Base-by-base conservation (phyloP, 257 asterid genomes). In the Primulina eburnea region DNA sequence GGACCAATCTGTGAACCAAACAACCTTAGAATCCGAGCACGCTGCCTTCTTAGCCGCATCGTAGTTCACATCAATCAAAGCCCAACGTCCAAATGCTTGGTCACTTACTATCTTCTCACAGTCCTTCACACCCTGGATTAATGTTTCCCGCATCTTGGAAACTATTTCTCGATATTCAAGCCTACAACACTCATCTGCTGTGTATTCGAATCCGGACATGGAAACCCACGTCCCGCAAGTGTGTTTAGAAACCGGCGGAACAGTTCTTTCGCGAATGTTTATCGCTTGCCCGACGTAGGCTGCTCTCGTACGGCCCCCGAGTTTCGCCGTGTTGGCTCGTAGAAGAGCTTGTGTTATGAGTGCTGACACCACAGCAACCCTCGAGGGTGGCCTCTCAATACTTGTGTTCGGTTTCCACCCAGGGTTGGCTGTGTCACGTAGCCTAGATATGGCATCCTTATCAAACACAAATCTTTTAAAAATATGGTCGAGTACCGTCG, bases 1-100 rank as follows among this genome's bases (percentile, higher is more conserved):
- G 57, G 82, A 80, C 82, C 82, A 77, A 53, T 76, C 80, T 14
- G 65, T 80, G 2, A 70, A 53, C n/a, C 35, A 14, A 8, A 67
- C 65, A 1, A 20, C 33, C n/a, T 55, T 73, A 6, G 3, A 52
- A 61, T 80, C 77, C 30, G 7, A 28, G 8, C 43, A 17, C 0
- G 2, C 6, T 8, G 62, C 34, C 33, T 75, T 75, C 43, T 69
- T 14, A 1, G 67, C 63, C 2, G 33, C 69, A 2, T 66, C 75
- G 2, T 21, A 57, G 3, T 57, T 17, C 62, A 58, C 40, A 26
- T 75, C 72, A 0, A 70, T 59, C 68, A 75, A 4, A 7, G 60
- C 68, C 67, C 71, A 64, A 10, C 75, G 61, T 43, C 79, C 79
- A 18, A 64, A 33, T 30, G 58, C 52, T 28, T 52, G 28, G 8